Evolutionary conservation across 2,329 filamentous ascomycete species (phyloP).

Genomic region (Aspergillus fumigatus): DNA sequence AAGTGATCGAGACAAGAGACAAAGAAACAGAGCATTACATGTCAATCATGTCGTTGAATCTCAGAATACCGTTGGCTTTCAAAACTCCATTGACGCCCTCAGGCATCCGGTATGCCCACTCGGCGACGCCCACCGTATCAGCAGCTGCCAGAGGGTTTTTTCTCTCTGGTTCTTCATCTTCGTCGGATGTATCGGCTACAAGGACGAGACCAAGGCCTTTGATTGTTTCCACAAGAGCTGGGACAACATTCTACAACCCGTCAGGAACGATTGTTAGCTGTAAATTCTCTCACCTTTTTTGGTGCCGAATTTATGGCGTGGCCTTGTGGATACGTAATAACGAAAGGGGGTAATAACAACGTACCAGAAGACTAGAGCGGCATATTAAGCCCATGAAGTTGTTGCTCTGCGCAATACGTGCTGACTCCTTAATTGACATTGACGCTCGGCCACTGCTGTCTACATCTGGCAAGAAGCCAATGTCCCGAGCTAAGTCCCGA

Average conservation of each 20-base stretch:
- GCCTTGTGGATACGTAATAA: neutral
- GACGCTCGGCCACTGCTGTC: conserved; percentile 65
- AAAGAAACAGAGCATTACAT: conserved; percentile 40
- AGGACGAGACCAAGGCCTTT: conserved; percentile 91
- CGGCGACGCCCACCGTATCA: conserved; percentile 29
- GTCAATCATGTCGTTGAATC: conserved; percentile 91
- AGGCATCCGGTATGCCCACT: conserved; percentile 54
- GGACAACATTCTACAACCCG: conserved; percentile 72
- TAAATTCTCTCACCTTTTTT: neutral
- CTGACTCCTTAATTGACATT: conserved; percentile 89
- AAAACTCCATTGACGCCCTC: conserved; percentile 84
- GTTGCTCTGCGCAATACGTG: conserved; percentile 87
- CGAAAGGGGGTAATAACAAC: conserved; percentile 30
- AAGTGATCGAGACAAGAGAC: conserved; percentile 1
- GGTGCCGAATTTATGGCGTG: neutral
- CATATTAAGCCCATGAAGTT: conserved; percentile 98
- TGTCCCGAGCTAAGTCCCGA: conserved; percentile 35
- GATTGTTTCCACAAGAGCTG: conserved; percentile 85
- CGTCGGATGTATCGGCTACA: conserved; percentile 77
- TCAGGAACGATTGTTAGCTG: neutral
- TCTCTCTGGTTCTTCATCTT: conserved; percentile 32
- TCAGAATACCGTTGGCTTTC: conserved; percentile 77
- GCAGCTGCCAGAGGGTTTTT: conserved; percentile 18
- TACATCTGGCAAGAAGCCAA: conserved; percentile 40
- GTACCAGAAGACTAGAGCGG: conserved; percentile 76